A percentile compares a stretch with the other conserved stretches of the same genome.
Conservation (phyloP, 176 grass and related monocot genomes). For the Hordeum vulgare region DNA sequence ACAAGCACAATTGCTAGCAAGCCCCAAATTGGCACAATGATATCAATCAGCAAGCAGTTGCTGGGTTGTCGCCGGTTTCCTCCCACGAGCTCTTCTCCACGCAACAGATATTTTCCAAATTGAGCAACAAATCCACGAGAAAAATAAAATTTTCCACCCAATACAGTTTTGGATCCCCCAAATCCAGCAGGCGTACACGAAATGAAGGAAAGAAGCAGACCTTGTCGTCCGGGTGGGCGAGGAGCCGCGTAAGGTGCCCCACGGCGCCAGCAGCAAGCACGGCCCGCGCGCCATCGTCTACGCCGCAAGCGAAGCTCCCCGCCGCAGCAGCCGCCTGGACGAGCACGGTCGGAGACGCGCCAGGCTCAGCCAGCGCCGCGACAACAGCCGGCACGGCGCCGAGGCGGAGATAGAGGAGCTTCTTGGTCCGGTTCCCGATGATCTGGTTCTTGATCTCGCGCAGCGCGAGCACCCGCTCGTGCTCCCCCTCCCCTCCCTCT, state of each 20-base stretch:
- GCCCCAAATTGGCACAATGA: background rate
- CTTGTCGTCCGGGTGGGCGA: no score
- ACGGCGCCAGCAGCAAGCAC: slow-evolving; percentile 40
- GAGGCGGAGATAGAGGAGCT: no score
- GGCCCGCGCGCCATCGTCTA: no score
- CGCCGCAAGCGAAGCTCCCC: no score
- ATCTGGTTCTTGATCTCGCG: no score
- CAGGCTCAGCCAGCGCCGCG: background rate
- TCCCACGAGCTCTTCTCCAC: background rate
- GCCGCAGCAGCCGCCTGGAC: no score
- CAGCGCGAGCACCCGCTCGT: slow-evolving; percentile 39
- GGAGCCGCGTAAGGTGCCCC: background rate
- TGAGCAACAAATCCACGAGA: background rate
- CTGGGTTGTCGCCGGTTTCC: slow-evolving; percentile 5
- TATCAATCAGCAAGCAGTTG: background rate
- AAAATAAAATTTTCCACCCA: background rate
- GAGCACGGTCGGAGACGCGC: background rate
- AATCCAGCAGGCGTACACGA: no score
- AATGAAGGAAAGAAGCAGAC: no score
- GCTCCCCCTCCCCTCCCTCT: slow-evolving; percentile 26
- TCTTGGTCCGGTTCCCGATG: no score
- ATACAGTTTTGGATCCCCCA: no score
- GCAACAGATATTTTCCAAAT: slow-evolving; percentile 28
- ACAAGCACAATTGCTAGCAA: background rate
- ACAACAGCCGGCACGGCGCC: no score